phyloP scores from a whole-genome alignment of 768 basidiomycete genomes.

The Austroboletus festivus region DNA sequence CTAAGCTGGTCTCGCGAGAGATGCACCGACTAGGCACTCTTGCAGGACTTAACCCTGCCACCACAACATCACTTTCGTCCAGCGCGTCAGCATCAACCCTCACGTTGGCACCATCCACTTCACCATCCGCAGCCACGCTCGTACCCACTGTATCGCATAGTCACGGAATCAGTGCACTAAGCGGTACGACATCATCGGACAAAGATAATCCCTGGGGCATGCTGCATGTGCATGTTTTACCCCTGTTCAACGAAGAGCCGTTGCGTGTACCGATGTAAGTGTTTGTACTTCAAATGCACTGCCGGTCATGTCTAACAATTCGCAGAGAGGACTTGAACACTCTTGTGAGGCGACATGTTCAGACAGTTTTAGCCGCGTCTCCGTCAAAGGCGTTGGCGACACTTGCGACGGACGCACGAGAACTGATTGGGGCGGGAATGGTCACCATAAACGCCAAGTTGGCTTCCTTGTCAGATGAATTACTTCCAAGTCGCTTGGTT shows the following conservation, averaged over 20 bases:
- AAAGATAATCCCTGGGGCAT: constrained; percentile 76
- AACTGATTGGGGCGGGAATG: constrained; percentile 86
- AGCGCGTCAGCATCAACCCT: constrained; percentile 49
- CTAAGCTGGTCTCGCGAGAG: constrained; percentile 76
- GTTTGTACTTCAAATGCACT: background rate
- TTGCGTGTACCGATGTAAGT: constrained; percentile 79
- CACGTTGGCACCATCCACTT: constrained; percentile 38
- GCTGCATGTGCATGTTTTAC: constrained; percentile 83
- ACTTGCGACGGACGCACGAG: constrained; percentile 75
- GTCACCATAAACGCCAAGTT: constrained; percentile 87
- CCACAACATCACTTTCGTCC: constrained; percentile 34
- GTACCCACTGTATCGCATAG: constrained; percentile 35
- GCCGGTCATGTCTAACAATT: constrained; percentile 7
- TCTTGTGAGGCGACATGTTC: constrained; percentile 77
- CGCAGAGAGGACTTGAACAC: constrained; percentile 82
- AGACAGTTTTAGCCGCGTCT: constrained; percentile 64
- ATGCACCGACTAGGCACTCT: constrained; percentile 80
- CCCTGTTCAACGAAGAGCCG: constrained; percentile 88
- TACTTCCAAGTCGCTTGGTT: constrained; percentile 72
- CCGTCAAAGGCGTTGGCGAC: constrained; percentile 72
- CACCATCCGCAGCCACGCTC: constrained; percentile 34
- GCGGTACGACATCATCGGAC: constrained; percentile 33
- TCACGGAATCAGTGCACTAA: constrained; percentile 20
- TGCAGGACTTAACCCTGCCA: constrained; percentile 48
- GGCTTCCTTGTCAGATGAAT: constrained; percentile 70